Conservation (phyloP, 2,329 filamentous ascomycete genomes). For the Sclerotinia borealis region DNA sequence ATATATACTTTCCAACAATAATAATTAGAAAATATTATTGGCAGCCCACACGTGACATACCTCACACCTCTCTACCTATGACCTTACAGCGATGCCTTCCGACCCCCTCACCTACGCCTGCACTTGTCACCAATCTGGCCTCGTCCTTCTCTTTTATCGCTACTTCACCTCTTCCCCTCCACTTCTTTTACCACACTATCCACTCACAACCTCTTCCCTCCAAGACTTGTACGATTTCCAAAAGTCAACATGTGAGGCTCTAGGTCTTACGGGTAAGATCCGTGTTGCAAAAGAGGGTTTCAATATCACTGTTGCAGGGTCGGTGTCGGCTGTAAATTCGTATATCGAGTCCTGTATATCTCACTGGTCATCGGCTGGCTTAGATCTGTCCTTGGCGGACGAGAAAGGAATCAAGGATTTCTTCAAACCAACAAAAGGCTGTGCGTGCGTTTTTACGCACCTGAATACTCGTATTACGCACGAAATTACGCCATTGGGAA, state of each 20-base stretch:
- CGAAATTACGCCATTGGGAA: slow-evolving; percentile 33
- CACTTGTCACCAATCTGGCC: slow-evolving; percentile 24
- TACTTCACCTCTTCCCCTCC: slow-evolving; percentile 28
- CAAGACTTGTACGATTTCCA: slow-evolving; percentile 24
- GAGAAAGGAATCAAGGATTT: slow-evolving; percentile 17
- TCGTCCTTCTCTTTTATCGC: slow-evolving; percentile 32
- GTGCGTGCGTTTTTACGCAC: slow-evolving; percentile 29
- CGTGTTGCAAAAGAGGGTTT: slow-evolving; percentile 31
- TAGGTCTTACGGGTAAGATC: slow-evolving; percentile 28
- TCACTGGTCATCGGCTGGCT: slow-evolving; percentile 30
- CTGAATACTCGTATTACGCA: slow-evolving; percentile 23
- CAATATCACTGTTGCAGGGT: slow-evolving; percentile 32
- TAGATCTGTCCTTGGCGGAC: slow-evolving; percentile 17
- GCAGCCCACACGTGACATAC: no score
- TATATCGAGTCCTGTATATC: slow-evolving; percentile 27
- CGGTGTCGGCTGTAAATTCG: slow-evolving; percentile 15
- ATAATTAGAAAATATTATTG: no score
- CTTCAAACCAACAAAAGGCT: slow-evolving; percentile 30
- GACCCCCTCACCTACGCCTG: slow-evolving; percentile 32
- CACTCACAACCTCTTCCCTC: slow-evolving; percentile 13
- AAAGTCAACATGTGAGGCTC: slow-evolving; percentile 14
- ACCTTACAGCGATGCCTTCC: slow-evolving; percentile 19
- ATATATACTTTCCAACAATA: no score
- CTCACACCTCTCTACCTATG: no score
- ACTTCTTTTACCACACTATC: slow-evolving; percentile 15